A percentile compares a stretch with the other conserved stretches of the same genome.
Evolutionary conservation across 805 yeast species (phyloP).

Genomic region (Candida boleticola): DNA sequence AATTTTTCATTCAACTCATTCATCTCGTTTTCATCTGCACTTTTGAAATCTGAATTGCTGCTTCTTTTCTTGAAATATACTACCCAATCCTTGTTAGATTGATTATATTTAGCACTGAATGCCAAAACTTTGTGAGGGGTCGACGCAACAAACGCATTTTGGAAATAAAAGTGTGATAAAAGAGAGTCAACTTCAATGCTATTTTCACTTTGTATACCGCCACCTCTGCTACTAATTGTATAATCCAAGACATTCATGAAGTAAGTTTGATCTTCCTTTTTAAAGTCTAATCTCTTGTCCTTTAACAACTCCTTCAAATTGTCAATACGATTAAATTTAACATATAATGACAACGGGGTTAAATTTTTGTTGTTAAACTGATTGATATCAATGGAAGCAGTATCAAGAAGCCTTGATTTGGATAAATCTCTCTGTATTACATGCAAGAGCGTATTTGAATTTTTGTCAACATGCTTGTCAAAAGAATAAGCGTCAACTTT

Average conservation of each 20-base stretch:
- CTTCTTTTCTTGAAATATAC: slow-evolving; percentile 19
- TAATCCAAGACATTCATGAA: slow-evolving; percentile 39
- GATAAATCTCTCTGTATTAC: slow-evolving; percentile 49
- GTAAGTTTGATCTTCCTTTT: slow-evolving; percentile 30
- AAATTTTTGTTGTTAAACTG: slow-evolving; percentile 53
- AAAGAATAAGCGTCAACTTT: not conserved
- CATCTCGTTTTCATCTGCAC: too few relatives aligned
- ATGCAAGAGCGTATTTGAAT: slow-evolving; percentile 78
- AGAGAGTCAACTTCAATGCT: slow-evolving; percentile 18
- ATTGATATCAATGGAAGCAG: slow-evolving; percentile 45
- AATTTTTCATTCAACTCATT: slow-evolving; percentile 2
- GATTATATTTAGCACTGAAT: slow-evolving; percentile 35
- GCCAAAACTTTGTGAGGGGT: slow-evolving; percentile 18
- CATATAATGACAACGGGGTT: slow-evolving; percentile 70
- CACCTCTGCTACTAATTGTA: not conserved
- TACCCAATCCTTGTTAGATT: slow-evolving; percentile 30
- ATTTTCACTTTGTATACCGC: not conserved
- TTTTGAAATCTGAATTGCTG: too few relatives aligned
- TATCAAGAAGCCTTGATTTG: slow-evolving; percentile 19
- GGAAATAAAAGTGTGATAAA: slow-evolving; percentile 19
- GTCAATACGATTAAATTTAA: slow-evolving; percentile 64
- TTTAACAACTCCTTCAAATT: slow-evolving; percentile 52
- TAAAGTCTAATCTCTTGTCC: slow-evolving; percentile 45
- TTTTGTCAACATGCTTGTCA: slow-evolving; percentile 64
- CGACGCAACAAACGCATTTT: slow-evolving; percentile 18